Evolutionary conservation across 352 stramenopile genomes (phyloP).

Genomic region (Paralagenidium karlingii): DNA sequence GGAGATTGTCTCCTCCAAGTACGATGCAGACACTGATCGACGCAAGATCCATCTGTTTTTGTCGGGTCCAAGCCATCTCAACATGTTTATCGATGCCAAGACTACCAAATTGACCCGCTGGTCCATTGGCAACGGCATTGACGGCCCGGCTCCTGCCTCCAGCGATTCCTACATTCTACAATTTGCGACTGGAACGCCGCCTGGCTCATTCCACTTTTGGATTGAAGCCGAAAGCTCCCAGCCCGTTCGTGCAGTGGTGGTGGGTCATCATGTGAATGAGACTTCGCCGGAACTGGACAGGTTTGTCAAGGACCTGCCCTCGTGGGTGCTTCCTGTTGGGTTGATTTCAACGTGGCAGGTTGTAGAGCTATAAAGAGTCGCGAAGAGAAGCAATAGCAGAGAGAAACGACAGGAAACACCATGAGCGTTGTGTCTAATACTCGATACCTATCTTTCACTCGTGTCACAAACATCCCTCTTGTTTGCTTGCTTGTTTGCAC

Average conservation of each 20-base stretch:
- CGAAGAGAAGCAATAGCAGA: background rate
- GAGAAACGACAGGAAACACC: too few relatives aligned
- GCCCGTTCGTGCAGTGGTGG: constrained; percentile 40
- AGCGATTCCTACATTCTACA: constrained; percentile 68
- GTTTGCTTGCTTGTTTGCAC: too few relatives aligned
- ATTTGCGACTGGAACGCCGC: constrained; percentile 40
- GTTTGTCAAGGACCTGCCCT: constrained; percentile 25
- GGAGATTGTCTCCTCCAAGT: constrained; percentile 45
- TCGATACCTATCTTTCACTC: too few relatives aligned
- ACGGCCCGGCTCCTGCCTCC: constrained; percentile 32
- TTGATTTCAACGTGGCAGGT: constrained; percentile 47
- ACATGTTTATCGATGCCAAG: constrained; percentile 69
- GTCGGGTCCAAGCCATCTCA: constrained; percentile 47
- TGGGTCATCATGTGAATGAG: constrained; percentile 53
- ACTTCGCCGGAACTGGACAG: constrained; percentile 30
- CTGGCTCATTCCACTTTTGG: constrained; percentile 63
- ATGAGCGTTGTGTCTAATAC: too few relatives aligned
- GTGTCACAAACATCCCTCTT: too few relatives aligned
- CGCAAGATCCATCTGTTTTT: constrained; percentile 56
- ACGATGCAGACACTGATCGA: constrained; percentile 25
- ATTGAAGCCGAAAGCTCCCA: constrained; percentile 38
- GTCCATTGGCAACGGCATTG: constrained; percentile 55
- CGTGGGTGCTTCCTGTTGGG: constrained; percentile 24
- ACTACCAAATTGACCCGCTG: constrained; percentile 51
- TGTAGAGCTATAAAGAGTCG: constrained; percentile 45